Evolutionary conservation across 441 rosid species (phyloP).

Genomic region (Capsella rubella): DNA sequence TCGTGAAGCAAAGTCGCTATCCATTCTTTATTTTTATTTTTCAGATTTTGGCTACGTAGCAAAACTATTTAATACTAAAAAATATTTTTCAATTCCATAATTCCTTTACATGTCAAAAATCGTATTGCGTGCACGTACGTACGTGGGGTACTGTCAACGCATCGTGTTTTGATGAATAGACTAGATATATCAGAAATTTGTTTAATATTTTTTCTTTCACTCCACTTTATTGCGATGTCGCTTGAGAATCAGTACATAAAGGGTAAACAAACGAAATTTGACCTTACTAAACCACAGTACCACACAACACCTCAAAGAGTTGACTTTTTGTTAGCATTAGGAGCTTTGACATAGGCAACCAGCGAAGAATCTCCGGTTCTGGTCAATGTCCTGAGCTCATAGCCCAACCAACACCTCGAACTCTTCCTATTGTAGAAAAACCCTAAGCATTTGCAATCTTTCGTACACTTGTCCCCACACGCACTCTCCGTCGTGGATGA

Average conservation of each 20-base stretch:
- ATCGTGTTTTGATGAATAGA: background rate
- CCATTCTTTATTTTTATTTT: no score
- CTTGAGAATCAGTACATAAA: constrained; percentile 23
- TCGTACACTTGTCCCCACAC: constrained; percentile 57
- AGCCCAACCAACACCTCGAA: constrained; percentile 67
- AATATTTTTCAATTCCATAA: background rate
- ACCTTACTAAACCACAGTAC: constrained; percentile 15
- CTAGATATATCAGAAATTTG: constrained; percentile 1
- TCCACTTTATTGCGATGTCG: constrained; percentile 17
- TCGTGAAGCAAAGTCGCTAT: background rate
- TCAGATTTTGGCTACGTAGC: background rate
- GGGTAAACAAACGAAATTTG: background rate
- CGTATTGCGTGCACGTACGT: background rate
- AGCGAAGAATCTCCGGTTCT: constrained; percentile 58
- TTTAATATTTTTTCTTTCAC: background rate
- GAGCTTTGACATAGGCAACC: constrained; percentile 59
- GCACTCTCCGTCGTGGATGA: constrained; percentile 48
- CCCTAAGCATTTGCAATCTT: constrained; percentile 73
- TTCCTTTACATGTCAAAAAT: background rate
- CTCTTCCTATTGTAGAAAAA: constrained; percentile 62
- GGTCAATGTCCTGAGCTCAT: constrained; percentile 65
- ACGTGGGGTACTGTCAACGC: constrained; percentile 9
- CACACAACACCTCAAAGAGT: constrained; percentile 13
- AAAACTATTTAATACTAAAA: background rate
- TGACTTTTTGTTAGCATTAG: constrained; percentile 40